Conservation (phyloP, 73 alveolate genomes). For the Paraurostyla sp. region DNA sequence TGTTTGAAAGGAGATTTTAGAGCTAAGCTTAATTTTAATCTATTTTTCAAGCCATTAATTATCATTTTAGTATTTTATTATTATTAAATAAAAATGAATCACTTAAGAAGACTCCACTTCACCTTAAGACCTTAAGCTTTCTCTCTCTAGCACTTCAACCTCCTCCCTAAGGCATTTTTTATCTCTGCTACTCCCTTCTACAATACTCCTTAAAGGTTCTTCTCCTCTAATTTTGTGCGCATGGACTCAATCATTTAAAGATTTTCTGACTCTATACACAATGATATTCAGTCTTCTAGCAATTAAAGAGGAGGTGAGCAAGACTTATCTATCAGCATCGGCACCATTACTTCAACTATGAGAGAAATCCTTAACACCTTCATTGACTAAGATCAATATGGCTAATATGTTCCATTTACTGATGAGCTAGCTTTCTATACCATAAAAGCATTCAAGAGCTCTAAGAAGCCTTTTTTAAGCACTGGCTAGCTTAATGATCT, state of each 20-base stretch:
- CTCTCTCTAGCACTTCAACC: too few relatives aligned
- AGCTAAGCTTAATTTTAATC: too few relatives aligned
- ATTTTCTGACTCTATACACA: too few relatives aligned
- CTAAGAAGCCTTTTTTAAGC: not conserved
- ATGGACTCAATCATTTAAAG: too few relatives aligned
- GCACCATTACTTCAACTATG: not conserved
- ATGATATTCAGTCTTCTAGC: too few relatives aligned
- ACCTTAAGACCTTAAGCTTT: not conserved
- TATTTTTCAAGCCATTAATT: slow-evolving; percentile 21
- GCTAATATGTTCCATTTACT: not conserved
- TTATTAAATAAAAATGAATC: not conserved
- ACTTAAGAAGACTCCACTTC: not conserved
- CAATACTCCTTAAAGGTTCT: too few relatives aligned
- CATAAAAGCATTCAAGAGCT: not conserved
- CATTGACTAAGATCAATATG: not conserved
- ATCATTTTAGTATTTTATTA: not conserved
- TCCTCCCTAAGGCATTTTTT: too few relatives aligned
- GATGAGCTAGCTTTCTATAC: not conserved
- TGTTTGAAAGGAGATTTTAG: too few relatives aligned
- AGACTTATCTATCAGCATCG: not conserved
- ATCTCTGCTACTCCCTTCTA: too few relatives aligned
- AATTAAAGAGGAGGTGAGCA: not conserved
- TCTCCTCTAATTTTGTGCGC: too few relatives aligned
- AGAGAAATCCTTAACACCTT: not conserved
- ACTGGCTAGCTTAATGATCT: not conserved